Base-by-base conservation (phyloP, 768 basidiomycete genomes). In the Tylopilus sp. region DNA sequence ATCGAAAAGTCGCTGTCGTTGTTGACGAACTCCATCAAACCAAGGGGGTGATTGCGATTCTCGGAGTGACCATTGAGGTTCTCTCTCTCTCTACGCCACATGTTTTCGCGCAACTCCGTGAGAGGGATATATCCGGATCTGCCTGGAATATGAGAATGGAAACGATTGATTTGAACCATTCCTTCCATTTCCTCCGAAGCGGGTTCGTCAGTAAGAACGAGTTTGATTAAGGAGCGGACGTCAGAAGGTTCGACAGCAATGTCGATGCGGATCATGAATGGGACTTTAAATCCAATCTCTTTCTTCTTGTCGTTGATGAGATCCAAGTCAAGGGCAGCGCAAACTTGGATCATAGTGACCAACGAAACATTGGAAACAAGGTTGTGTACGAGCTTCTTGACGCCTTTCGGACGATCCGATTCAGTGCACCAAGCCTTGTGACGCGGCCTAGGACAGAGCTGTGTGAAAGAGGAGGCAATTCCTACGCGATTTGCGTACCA, bases 1-100 rank as follows among this genome's bases (percentile, higher is more conserved):
- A 52, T 48, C 3, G 49, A 61, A 40, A 61, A 48, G 7, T 57
- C 55, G 8, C 48, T 57, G 45, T 57, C 55, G 28, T 61, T 57
- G 17, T 61, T 62, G 44, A 62, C 53, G 34, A 61, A 61, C 19
- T 61, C 59, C 6, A 61, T 13, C 1, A 61, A 43, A 7, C 59
- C 60, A 22, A 61, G 48, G 6, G 55, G 58, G 6, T 51, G 37
- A 19, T 22, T 22, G 3, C 45, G 46, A 13, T 11, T 31, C 1
- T 10, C 21, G 6, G 45, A 13, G 6, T 30, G n/a, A 3, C 16
- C 34, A 16, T 40, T 33, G 1, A 45, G 33, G 6, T 31, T 45
- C 21, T 57, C 43, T 43, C 55, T 48, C 26, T 36, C 50, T 0
- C 24, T 17, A 6, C 33, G 31, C 60, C 60, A 60, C 52, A 61